These are phyloP conservation scores for Arabidopsis thaliana DNA, from an alignment of 345 rosid genomes.

Conservation along the genomic window TAIR10.1 NC_003070.9:3690001-3690500, in stretches of 20 bases:
- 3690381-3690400: conserved; percentile 31
- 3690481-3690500: conserved; percentile 81
- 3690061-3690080: neutral
- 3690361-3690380: neutral
- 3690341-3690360: neutral
- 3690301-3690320: conserved; percentile 37
- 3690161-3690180: too few relatives aligned
- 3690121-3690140: neutral
- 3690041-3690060: neutral
- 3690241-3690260: neutral
- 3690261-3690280: conserved; percentile 24
- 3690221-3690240: neutral
- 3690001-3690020: neutral
- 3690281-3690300: conserved; percentile 23
- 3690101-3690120: neutral
- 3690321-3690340: conserved; percentile 14
- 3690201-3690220: too few relatives aligned
- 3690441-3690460: conserved; percentile 68
- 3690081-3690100: neutral
- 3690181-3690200: too few relatives aligned
- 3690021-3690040: neutral
- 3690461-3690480: conserved; percentile 93
- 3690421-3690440: conserved; percentile 65
- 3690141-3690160: neutral
- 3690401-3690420: conserved; percentile 39